Evolutionary conservation across 306 rosid genomes (phyloP), one percentile per base, ranked within the genome.

Genomic region (Mimosa bimucronata): DNA sequence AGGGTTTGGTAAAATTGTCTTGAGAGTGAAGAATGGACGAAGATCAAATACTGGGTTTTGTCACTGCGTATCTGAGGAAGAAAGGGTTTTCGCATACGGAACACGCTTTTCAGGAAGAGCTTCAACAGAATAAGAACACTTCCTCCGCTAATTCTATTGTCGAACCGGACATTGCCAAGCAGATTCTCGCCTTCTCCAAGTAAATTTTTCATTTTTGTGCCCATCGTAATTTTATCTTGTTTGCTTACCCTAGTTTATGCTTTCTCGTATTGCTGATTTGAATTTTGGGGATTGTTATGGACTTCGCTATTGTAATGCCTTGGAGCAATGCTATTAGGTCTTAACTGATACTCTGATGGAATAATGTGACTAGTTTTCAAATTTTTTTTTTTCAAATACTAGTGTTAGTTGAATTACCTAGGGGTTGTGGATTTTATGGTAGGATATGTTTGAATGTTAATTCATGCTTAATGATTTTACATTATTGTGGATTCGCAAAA

Each of bases 1-100:
- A 68, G 53, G 73, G 53, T 41, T 68, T 68, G 53, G 53, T n/a
- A 5, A 40, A 19, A 6, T 40, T 68, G 42, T 31, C 16, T n/a
- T 46, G 1, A 16, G 41, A n/a, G 71, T 30, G 40, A 29, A 53
- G 29, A n/a, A 89, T 89, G 96, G 91, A 93, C 66, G 97, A 91
- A 53, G 94, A 93, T 62, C 88, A 83, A 70, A 78, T 89, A 15
- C 82, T 78, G 80, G 88, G 89, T 28, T 89, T 80, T 50, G 97
- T 91, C 12, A 37, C 81, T 2, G 90, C 82, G 18, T 91, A 87
- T 66, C 65, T 89, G 76, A 91, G 85, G 90, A 86, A 86, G 84
- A 93, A 89, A 81, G 97, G 97, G 30, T 88, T 93, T 74, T 80
- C 88, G 57, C 88, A 89, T 21, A 78, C 89, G 1, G 91, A 91